Evolutionary conservation across 2,329 filamentous ascomycete genomes (phyloP), one percentile per base, ranked within the genome.

Genomic region (Neobulgaria alba): DNA sequence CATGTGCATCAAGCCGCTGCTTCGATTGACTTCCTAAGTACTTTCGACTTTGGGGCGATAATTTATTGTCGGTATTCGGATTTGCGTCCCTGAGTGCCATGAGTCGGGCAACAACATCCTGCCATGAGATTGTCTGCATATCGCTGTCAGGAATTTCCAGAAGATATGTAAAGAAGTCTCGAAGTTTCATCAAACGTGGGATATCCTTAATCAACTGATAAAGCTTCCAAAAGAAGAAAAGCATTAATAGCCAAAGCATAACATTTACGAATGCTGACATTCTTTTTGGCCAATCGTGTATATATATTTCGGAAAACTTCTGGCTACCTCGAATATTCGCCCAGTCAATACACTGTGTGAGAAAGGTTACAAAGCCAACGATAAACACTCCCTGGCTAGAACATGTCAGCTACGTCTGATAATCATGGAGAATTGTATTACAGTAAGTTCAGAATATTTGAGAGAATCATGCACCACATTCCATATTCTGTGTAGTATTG

Each of bases 1-100:
- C 92, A 55, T 95, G 87, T 9, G 92, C 92, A 62, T 95, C 92
- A 53, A 98, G 80, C 47, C 90, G 76, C 63, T 96, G 87, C 61
- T 95, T 94, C 16, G 87, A 93, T 58, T 93, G 87, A 43, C 80
- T 88, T 33, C 85, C 84, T 17, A 48, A 71, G 44, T 75, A 77
- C 48, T 71, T 74, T 45, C 75, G 71, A 49, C 74, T 73, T 46
- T 69, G 66, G 9, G 74, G 66, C n/a, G 73, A 72, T 12, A 79
- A 65, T 14, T 72, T 73, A 5, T 72, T 69, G 1, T 76, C 77
- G n/a, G 81, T 84, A 10, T 73, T 67, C 14, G 82, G 71, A 55
- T 86, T 85, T 3, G 75, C 65, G 57, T 85, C 79, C 50, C 82
- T 70, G n/a, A 85, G 59, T 12, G 73, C 71, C 75, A 85, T 85